A percentile compares a stretch with the other conserved stretches of the same genome.
Conservation (phyloP, 1,284 basidiomycete species). For the Meira miltonrushii region DNA sequence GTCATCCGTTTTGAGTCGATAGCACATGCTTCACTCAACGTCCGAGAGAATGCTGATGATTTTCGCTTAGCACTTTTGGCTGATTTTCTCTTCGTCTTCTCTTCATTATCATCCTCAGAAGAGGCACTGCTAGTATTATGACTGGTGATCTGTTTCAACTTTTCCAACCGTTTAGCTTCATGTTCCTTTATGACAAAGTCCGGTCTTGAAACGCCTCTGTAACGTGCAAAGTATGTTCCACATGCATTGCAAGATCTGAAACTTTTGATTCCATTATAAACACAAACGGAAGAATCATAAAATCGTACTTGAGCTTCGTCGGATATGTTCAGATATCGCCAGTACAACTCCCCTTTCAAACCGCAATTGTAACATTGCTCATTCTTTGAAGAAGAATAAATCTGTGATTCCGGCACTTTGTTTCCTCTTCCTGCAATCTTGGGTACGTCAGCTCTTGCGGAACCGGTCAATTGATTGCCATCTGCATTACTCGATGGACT, state of each 20-base stretch:
- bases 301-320: constrained; percentile 9
- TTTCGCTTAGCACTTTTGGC: not conserved
- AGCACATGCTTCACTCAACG: not conserved
- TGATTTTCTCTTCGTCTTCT: not conserved
- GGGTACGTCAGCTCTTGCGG: not conserved
- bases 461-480: not conserved
- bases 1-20: not conserved
- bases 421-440: not conserved
- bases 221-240: constrained; percentile 35
- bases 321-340: constrained; percentile 35
- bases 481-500: constrained; percentile 1
- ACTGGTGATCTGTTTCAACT: not conserved
- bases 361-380: constrained; percentile 47
- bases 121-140: not conserved
- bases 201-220: constrained; percentile 6
- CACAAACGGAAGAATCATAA: not conserved
- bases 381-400: not conserved
- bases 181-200: constrained; percentile 25
- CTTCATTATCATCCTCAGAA: not conserved
- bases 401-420: too few relatives aligned
- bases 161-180: constrained; percentile 4
- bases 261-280: constrained; percentile 9
- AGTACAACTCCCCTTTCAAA: constrained; percentile 18
- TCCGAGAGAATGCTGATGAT: not conserved
- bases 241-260: constrained; percentile 47